Evolutionary conservation across 306 rosid genomes (phyloP).

Genomic region (Mimosa pudica): DNA sequence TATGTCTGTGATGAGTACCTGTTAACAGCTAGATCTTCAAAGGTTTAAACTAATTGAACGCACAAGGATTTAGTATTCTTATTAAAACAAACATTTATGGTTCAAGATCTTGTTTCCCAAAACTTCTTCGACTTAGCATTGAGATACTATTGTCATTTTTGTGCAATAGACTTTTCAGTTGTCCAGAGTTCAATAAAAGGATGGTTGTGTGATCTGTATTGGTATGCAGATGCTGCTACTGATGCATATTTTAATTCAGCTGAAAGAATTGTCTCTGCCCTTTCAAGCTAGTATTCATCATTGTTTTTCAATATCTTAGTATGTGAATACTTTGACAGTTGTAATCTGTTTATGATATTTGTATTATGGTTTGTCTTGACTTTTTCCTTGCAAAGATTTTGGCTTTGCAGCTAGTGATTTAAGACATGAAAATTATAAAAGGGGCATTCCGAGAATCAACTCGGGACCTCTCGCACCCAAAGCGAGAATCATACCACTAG

Average conservation of each 20-base stretch:
- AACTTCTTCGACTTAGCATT: not conserved
- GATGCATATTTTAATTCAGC: not conserved
- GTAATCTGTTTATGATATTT: not conserved
- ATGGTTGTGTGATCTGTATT: not conserved
- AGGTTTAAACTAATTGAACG: not conserved
- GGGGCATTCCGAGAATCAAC: conserved; percentile 56
- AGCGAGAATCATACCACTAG: conserved; percentile 61
- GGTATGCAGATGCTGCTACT: not conserved
- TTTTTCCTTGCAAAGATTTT: not conserved
- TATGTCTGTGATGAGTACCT: not conserved
- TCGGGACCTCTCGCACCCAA: conserved; percentile 60
- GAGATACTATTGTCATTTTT: not conserved
- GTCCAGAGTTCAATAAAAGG: not conserved
- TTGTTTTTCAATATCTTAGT: not conserved
- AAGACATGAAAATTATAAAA: not conserved
- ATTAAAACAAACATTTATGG: not conserved
- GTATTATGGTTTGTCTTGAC: not conserved
- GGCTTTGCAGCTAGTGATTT: not conserved
- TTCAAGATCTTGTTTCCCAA: not conserved
- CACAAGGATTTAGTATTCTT: not conserved
- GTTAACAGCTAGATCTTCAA: not conserved
- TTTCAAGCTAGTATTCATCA: not conserved
- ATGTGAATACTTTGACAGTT: not conserved
- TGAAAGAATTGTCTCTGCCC: not conserved
- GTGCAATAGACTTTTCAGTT: not conserved